A percentile compares a stretch with the other conserved stretches of the same genome.
phyloP scores from a whole-genome alignment of 371 early-diverging fungal genomes.

The Sporodiniella umbellata region DNA sequence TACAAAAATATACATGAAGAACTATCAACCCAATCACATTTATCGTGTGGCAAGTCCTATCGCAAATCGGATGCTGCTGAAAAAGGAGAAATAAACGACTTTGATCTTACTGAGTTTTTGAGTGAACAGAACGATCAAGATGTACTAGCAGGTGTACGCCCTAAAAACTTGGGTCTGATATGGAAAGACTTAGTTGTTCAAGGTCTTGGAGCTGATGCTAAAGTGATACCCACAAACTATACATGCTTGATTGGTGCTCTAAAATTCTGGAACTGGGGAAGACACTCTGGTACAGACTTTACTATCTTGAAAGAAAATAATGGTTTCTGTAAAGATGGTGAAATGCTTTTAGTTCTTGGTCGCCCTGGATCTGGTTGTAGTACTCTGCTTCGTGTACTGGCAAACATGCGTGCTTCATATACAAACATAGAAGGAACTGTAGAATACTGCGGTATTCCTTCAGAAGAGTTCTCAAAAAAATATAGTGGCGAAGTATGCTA shows the following conservation, averaged over 20 bases:
- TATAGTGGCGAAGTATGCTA: conserved; percentile 52
- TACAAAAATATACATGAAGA: conserved; percentile 46
- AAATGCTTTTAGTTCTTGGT: conserved; percentile 60
- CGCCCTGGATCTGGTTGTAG: conserved; percentile 58
- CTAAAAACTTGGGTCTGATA: conserved; percentile 44
- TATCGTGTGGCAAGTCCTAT: conserved; percentile 19
- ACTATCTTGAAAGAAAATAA: conserved; percentile 38
- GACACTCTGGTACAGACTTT: conserved; percentile 20
- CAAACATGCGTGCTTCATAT: conserved; percentile 49
- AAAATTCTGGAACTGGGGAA: conserved; percentile 32
- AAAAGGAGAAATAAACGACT: conserved; percentile 20
- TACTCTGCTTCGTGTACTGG: conserved; percentile 50
- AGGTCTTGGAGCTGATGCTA: conserved; percentile 37
- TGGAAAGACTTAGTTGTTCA: conserved; percentile 40
- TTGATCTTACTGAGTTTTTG: conserved; percentile 27
- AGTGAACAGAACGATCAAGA: conserved; percentile 13
- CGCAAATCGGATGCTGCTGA: conserved; percentile 11
- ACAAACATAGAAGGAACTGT: conserved; percentile 39
- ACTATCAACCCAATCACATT: conserved; percentile 39
- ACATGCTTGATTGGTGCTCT: conserved; percentile 1
- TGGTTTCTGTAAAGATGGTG: conserved; percentile 53
- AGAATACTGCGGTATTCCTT: conserved; percentile 46
- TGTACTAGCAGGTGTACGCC: conserved; percentile 35
- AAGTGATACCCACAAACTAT: conserved; percentile 16
- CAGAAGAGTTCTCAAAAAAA: conserved; percentile 33